Percentiles rank a stretch among this genome's conserved stretches.
phyloP scores from a whole-genome alignment of 2,329 filamentous ascomycete genomes.

The Nannizzia gypsea region DNA sequence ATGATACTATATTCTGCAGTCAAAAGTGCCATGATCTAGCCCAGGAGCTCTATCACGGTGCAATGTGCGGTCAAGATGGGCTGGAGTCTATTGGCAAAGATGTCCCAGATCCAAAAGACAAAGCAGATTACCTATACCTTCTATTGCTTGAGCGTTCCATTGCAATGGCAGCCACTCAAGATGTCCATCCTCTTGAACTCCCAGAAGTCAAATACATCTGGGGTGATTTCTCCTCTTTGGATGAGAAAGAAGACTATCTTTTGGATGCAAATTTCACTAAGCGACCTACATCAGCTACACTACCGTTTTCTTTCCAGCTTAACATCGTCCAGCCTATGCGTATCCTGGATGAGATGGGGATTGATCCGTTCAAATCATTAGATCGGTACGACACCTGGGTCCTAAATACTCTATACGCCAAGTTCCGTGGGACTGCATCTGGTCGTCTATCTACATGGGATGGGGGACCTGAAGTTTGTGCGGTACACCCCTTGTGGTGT shows the following conservation, averaged over 20 bases:
- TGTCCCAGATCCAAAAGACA: slow-evolving; percentile 44
- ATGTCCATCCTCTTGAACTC: slow-evolving; percentile 47
- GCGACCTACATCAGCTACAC: slow-evolving; percentile 27
- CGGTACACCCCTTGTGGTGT: slow-evolving; percentile 93
- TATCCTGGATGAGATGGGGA: slow-evolving; percentile 51
- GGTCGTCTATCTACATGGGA: slow-evolving; percentile 65
- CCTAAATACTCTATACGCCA: slow-evolving; percentile 81
- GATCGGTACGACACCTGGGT: slow-evolving; percentile 43
- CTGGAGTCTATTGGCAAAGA: slow-evolving; percentile 49
- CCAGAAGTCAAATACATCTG: slow-evolving; percentile 53
- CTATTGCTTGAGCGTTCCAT: slow-evolving; percentile 48
- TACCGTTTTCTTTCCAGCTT: slow-evolving; percentile 51
- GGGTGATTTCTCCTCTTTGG: slow-evolving; percentile 46
- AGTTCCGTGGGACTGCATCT: slow-evolving; percentile 86
- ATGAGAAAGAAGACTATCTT: slow-evolving; percentile 13
- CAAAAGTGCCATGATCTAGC: slow-evolving; percentile 45
- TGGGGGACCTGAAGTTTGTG: slow-evolving; percentile 77
- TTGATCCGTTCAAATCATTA: slow-evolving; percentile 45
- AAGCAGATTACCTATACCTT: slow-evolving; percentile 49
- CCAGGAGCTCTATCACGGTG: slow-evolving; percentile 45
- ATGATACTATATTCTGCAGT: slow-evolving; percentile 51
- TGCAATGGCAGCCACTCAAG: slow-evolving; percentile 50
- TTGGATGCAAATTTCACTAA: slow-evolving; percentile 4
- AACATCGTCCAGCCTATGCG: slow-evolving; percentile 49
- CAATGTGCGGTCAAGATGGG: slow-evolving; percentile 43